A percentile compares a stretch with the other conserved stretches of the same genome.
These are phyloP conservation scores for Amaranthus hypochondriacus DNA, from an alignment of 148 eudicot genomes.

Conservation along the genomic window DNA sequence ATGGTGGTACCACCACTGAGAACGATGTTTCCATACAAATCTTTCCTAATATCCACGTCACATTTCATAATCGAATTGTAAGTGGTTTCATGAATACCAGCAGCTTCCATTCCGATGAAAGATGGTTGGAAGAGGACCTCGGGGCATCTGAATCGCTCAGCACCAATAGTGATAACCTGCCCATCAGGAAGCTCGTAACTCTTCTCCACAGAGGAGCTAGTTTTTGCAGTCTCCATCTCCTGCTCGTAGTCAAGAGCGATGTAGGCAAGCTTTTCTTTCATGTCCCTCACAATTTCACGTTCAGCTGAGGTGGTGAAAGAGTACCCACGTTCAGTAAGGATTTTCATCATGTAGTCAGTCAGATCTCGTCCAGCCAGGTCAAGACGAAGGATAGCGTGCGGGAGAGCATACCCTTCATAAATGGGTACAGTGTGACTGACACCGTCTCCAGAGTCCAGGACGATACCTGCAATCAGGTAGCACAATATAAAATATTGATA, in stretches of 20 bases:
- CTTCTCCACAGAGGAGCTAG: conserved; percentile 56
- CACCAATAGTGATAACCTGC: conserved; percentile 48
- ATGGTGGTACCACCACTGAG: too few relatives aligned
- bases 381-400: too few relatives aligned
- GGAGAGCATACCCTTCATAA: too few relatives aligned
- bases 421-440: too few relatives aligned
- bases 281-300: conserved; percentile 27
- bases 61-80: conserved; percentile 65
- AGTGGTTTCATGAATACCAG: conserved; percentile 46
- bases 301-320: too few relatives aligned
- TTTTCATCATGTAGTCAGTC: conserved; percentile 56
- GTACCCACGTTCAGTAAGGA: conserved; percentile 56
- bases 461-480: conserved; percentile 26
- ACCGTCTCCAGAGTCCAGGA: too few relatives aligned
- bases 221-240: conserved; percentile 51
- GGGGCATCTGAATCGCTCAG: conserved; percentile 57
- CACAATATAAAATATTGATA: too few relatives aligned
- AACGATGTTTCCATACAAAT: conserved; percentile 24
- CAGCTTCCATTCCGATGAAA: conserved; percentile 22
- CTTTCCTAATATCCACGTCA: conserved; percentile 64
- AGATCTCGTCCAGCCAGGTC: conserved; percentile 32
- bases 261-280: conserved; percentile 57
- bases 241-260: conserved; percentile 62
- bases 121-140: conserved; percentile 66
- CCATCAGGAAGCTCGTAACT: conserved; percentile 31